Percentiles rank a stretch among this genome's conserved stretches.
Conservation (phyloP, 1,139 yeast species). For the Pichia norvegensis region DNA sequence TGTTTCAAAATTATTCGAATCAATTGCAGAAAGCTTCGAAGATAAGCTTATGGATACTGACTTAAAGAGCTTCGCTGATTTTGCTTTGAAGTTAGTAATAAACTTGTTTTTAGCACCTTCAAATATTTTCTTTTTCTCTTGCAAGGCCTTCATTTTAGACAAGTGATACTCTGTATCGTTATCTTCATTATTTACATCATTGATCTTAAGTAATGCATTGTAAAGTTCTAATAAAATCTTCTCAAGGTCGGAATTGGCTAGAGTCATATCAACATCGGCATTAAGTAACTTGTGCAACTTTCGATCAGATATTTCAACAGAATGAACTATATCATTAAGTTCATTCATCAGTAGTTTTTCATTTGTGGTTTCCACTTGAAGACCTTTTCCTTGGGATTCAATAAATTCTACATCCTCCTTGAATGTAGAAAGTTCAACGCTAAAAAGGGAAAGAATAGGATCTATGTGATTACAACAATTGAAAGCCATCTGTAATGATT, state of each 20-base stretch:
- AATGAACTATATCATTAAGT: slow-evolving; percentile 56
- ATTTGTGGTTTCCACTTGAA: slow-evolving; percentile 78
- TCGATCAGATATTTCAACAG: slow-evolving; percentile 55
- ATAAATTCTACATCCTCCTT: slow-evolving; percentile 62
- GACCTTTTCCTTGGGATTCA: slow-evolving; percentile 71
- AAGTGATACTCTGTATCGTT: slow-evolving; percentile 36
- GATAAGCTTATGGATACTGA: slow-evolving; percentile 33
- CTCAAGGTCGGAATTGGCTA: slow-evolving; percentile 46
- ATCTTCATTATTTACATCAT: slow-evolving; percentile 34
- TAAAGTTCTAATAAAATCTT: slow-evolving; percentile 49
- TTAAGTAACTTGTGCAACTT: slow-evolving; percentile 44
- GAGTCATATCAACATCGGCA: slow-evolving; percentile 43
- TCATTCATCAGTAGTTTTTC: slow-evolving; percentile 68
- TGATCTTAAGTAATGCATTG: slow-evolving; percentile 55
- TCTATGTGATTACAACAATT: slow-evolving; percentile 60
- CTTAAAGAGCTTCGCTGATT: slow-evolving; percentile 34
- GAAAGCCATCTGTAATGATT: slow-evolving; percentile 39
- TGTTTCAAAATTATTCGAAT: slow-evolving; percentile 8
- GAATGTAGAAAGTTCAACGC: slow-evolving; percentile 53
- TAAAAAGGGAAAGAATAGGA: slow-evolving; percentile 45
- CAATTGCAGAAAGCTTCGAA: slow-evolving; percentile 22
- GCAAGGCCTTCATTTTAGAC: slow-evolving; percentile 66
- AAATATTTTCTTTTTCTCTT: slow-evolving; percentile 57
- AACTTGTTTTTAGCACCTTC: slow-evolving; percentile 52
- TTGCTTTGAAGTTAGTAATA: slow-evolving; percentile 40